These are phyloP conservation scores for Lizonia empirigonia DNA, from an alignment of 2,329 filamentous ascomycete species.

Conservation along the genomic window DNA sequence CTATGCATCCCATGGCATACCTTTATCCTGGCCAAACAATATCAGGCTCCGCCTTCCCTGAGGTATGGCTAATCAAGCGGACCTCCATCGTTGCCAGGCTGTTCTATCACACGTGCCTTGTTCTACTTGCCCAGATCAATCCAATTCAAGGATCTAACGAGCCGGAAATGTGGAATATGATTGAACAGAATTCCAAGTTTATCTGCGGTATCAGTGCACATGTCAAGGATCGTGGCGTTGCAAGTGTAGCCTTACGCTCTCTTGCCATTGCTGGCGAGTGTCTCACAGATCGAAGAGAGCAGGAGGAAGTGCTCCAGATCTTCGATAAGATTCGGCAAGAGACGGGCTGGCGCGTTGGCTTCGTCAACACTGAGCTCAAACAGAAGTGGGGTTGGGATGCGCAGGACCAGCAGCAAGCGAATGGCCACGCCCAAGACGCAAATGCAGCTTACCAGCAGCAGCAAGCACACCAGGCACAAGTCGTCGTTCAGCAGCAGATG, in stretches of 20 bases:
- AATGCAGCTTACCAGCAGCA: slow-evolving; percentile 34
- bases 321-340: slow-evolving; percentile 75
- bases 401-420: slow-evolving; percentile 45
- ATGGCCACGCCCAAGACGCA: slow-evolving; percentile 21
- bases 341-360: slow-evolving; percentile 78
- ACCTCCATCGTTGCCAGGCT: slow-evolving; percentile 80
- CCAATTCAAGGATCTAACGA: slow-evolving; percentile 67
- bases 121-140: slow-evolving; percentile 79
- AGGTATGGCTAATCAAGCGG: slow-evolving; percentile 86
- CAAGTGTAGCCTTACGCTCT: slow-evolving; percentile 78
- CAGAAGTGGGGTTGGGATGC: slow-evolving; percentile 75
- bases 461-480: slow-evolving; percentile 21
- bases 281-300: slow-evolving; percentile 70
- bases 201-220: slow-evolving; percentile 91
- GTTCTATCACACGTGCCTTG: slow-evolving; percentile 87
- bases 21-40: slow-evolving; percentile 70
- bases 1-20: slow-evolving; percentile 86
- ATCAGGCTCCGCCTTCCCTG: slow-evolving; percentile 78
- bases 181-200: slow-evolving; percentile 77
- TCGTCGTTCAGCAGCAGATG: slow-evolving; percentile 14
- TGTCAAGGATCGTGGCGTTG: slow-evolving; percentile 78
- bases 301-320: slow-evolving; percentile 79
- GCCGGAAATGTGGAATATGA: slow-evolving; percentile 71
- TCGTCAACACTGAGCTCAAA: slow-evolving; percentile 74
- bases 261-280: slow-evolving; percentile 78